Base-by-base conservation (phyloP, 352 stramenopile species). In the Pythium inflatum region DNA sequence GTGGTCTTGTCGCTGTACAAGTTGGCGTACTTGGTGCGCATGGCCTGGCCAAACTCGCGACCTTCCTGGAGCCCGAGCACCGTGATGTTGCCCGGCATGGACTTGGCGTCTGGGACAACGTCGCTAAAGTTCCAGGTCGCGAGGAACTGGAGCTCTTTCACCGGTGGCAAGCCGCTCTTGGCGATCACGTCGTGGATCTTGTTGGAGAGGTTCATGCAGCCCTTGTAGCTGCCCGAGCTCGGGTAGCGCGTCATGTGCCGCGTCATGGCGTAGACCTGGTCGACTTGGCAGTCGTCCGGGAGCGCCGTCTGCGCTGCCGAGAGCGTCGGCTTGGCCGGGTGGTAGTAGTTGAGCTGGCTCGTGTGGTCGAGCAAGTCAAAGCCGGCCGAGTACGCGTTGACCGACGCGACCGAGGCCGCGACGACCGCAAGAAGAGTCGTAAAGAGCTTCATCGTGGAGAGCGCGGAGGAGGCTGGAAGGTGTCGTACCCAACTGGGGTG, bases 341-440 rank as follows among this genome's bases (percentile, higher is more conserved):
- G 80, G 68, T 88, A 88, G 67, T 77, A 85, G 64, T 81, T 85
- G 62, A 88, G 78, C 57, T 83, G 78, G 41, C 77, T 88, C 48
- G 80, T 86, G 70, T 86, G 78, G 71, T 86, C 80, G 45, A 82
- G 75, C 34, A 88, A 61, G 73, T 88, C 78, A 41, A 88, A 88
- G 33, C 56, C 56, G 11, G 22, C 56, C 40, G 56, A 63, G 40
- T 63, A 63, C 14, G 56, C 56, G 25, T 62, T 43, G 27, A 77
- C 66, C 27, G 70, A 86, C 71, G 53, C 24, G 31, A 51, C 49
- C 13, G 49, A 48, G 49, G 51, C 61, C 6, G 61, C 48, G 18
- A 50, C 51, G 48, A 59, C 61, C 30, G 36, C 36, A 27, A 54
- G 34, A n/a, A 70, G 18, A 24, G 51, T 31, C 13, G 62, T 53